Evolutionary conservation across 148 eudicot genomes (phyloP).

Genomic region (Simmondsia chinensis): DNA sequence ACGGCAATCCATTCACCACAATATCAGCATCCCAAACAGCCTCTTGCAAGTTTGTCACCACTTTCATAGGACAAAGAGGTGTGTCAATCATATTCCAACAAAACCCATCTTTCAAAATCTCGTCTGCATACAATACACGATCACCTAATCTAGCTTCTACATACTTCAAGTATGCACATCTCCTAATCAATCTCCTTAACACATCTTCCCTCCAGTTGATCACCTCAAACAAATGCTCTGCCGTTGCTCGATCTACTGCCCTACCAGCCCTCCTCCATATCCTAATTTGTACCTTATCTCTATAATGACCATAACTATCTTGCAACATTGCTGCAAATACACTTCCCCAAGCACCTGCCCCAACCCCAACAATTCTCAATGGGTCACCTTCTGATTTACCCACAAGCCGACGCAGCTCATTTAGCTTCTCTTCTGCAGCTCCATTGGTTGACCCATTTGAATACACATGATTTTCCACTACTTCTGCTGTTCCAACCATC

Average conservation of each 20-base stretch:
- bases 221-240: conserved; percentile 76
- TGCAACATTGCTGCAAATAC: conserved; percentile 72
- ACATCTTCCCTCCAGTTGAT: conserved; percentile 82
- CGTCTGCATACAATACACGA: conserved; percentile 64
- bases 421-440: conserved; percentile 39
- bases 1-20: conserved; percentile 79
- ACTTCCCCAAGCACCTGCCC: conserved; percentile 96
- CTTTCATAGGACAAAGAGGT: conserved; percentile 79
- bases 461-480: conserved; percentile 9
- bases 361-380: conserved; percentile 69
- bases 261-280: conserved; percentile 78
- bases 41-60: conserved; percentile 85
- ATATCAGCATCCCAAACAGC: conserved; percentile 96
- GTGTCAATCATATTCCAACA: conserved; percentile 93
- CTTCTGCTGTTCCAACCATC: conserved; percentile 36
- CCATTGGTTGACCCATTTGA: conserved; percentile 41
- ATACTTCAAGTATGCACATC: conserved; percentile 83
- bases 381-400: conserved; percentile 66
- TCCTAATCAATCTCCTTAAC: conserved; percentile 59
- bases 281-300: conserved; percentile 64
- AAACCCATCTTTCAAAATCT: conserved; percentile 85
- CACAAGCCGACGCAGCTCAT: conserved; percentile 50
- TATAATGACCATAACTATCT: conserved; percentile 51
- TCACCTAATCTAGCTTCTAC: conserved; percentile 87
- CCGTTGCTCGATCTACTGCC: conserved; percentile 50